Base-by-base conservation (phyloP, 2,329 filamentous ascomycete species). In the Lasiodiplodia theobromae region DNA sequence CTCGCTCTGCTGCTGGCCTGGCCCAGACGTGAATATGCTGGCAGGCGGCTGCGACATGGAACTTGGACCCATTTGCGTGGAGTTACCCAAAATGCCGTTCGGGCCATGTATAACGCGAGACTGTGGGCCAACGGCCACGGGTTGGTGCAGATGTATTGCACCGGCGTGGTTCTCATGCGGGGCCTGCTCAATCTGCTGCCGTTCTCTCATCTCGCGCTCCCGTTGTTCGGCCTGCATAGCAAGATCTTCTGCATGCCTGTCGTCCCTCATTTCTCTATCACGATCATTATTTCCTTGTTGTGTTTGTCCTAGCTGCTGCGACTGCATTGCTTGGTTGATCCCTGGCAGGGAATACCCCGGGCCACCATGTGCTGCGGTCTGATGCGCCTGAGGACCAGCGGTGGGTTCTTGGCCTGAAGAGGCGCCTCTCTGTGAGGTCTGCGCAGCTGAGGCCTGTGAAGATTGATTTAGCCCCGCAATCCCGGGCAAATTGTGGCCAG, bases 91-190 rank as follows among this genome's bases (percentile, higher is more conserved):
- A 44, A 98, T 86, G 10, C 95, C 95, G 72, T 96, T 95, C 1
- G 95, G 95, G 56, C 94, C 96, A 77, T 97, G 95, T 68, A 97
- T 96, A 65, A 93, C 91, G 71, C 68, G 91, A 82, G 71, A 93
- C 85, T 80, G 94, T 85, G 77, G 94, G 89, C 82, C 82, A 2
- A 85, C 82, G 71, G 95, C 95, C 69, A 97, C 94, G 5, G 95
- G 95, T 79, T 98, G 95, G 80, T 98, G 95, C 74, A 98, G 91
- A 67, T 94, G 93, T 67, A 97, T 92, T 2, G 94, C 93, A 68
- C 91, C 93, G 49, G 92, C 90, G 76, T 92, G 94, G 81, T 91
- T 96, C 79, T 97, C 94, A 76, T 96, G 93, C 31, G 92, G 87
- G 63, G 88, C 86, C 73, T 90, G 91, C 72, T 92, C 89, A 72